Base-by-base conservation (phyloP, 768 basidiomycete genomes). In the Lentinus tigrinus region DNA sequence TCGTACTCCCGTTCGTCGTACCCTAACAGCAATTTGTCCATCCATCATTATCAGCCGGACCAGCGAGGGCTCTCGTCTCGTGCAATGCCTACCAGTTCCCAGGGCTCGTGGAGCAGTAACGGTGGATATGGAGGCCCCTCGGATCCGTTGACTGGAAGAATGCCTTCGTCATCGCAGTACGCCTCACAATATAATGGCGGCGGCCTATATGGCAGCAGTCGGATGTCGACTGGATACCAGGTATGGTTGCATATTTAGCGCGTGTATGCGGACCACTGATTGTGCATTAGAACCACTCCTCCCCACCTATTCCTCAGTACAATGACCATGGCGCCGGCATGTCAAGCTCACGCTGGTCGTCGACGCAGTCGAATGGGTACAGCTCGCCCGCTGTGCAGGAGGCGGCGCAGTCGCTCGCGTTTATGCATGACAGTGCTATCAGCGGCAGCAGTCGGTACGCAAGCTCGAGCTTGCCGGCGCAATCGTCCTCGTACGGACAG, bases 41-140 rank as follows among this genome's bases (percentile, higher is more conserved):
- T 69, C 57, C 57, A 67, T 17, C 65, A 66, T 37, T 67, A 70
- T 46, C 70, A 71, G 56, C 65, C 70, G 3, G 62, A 69, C 36
- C 67, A 67, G 50, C 64, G 58, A 23, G 66, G 63, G 3, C 63
- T 67, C 21, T 46, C 19, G 42, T 48, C 59, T 31, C 54, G 49
- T 24, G 21, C 47, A 2, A 13, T 47, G 8, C 57, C 49, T 13
- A 27, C 24, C 9, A 13, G 52, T 4, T 21, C 60, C 1, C 58
- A 54, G 17, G 44, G 47, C 21, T 38, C 56, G 34, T 65, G 60
- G 63, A 48, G 37, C 19, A 58, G 57, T 43, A 44, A 43, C 49
- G 44, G 26, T 11, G 56, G 60, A 27, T 65, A 65, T 23, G 28
- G 54, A 34, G 21, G 57, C 7, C 19, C 47, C 14, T 34, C 56